These are phyloP conservation scores for Russula olivacea DNA, from an alignment of 768 basidiomycete genomes.

Conservation along the genomic window DNA sequence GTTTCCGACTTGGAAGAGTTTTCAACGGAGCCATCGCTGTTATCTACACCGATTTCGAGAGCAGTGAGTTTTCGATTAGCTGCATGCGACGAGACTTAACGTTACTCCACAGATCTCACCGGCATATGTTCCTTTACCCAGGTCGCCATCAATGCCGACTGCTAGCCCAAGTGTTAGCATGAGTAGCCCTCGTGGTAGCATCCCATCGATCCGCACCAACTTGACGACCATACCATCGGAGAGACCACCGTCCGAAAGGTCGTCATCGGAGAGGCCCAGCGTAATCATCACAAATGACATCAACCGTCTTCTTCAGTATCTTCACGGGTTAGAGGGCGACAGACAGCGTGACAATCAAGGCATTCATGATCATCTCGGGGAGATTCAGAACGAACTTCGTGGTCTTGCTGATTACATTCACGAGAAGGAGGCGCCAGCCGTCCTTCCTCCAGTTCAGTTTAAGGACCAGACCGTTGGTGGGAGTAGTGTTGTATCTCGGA, in stretches of 20 bases:
- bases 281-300: conserved; percentile 48
- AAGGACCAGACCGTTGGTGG: conserved; percentile 24
- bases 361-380: conserved; percentile 58
- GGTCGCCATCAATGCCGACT: conserved; percentile 37
- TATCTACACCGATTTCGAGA: conserved; percentile 37
- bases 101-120: conserved; percentile 30
- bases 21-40: conserved; percentile 53
- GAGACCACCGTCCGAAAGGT: conserved; percentile 24
- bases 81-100: conserved; percentile 13
- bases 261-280: conserved; percentile 31
- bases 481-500: conserved; percentile 35
- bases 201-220: conserved; percentile 44
- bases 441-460: conserved; percentile 2
- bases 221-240: conserved; percentile 42
- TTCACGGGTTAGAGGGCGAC: conserved; percentile 59
- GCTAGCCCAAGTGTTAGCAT: conserved; percentile 45
- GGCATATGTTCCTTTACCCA: conserved; percentile 31
- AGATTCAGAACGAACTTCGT: conserved; percentile 62
- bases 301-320: conserved; percentile 44
- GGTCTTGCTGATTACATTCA: conserved; percentile 41
- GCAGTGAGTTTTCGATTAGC: conserved; percentile 28
- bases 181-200: conserved; percentile 42
- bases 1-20: conserved; percentile 32
- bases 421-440: conserved; percentile 12
- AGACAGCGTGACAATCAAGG: conserved; percentile 61